Percentiles rank a stretch among this genome's conserved stretches.
phyloP scores from a whole-genome alignment of 352 stramenopile genomes.

The Pythium phragmiticola region DNA sequence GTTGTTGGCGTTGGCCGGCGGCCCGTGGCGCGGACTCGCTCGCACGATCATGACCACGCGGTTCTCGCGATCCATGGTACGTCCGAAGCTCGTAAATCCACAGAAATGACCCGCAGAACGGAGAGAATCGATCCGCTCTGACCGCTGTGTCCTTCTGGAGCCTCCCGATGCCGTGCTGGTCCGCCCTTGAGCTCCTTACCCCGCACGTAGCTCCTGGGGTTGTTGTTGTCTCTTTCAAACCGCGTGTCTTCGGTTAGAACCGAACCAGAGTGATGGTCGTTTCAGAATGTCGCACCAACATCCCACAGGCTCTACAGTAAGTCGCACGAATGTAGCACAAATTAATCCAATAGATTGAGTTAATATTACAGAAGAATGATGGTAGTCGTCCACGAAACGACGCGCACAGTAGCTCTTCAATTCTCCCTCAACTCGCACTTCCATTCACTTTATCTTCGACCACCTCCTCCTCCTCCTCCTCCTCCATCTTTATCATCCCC shows the following conservation, averaged over 20 bases:
- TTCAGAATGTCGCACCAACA: slow-evolving; percentile 18
- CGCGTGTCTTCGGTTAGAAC: slow-evolving; percentile 14
- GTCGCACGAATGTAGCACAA: slow-evolving; percentile 15
- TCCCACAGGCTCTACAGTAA: background rate
- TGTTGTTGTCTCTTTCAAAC: background rate
- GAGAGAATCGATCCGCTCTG: background rate
- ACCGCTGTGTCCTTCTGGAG: background rate
- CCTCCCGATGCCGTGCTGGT: background rate
- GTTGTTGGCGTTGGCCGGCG: slow-evolving; percentile 16
- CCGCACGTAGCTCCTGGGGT: slow-evolving; percentile 2
- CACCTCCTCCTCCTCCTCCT: background rate
- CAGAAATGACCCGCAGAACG: background rate
- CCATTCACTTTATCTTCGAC: background rate
- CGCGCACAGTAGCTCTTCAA: background rate
- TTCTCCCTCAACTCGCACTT: background rate
- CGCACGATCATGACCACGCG: slow-evolving; percentile 83
- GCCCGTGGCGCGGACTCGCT: slow-evolving; percentile 48
- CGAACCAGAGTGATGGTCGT: slow-evolving; percentile 22
- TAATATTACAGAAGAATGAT: background rate
- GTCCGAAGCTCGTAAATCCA: background rate
- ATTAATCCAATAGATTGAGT: background rate
- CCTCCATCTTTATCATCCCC: background rate
- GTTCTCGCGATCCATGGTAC: slow-evolving; percentile 29
- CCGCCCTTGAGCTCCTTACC: background rate
- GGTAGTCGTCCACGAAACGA: slow-evolving; percentile 2